Conservation (phyloP, 2,329 filamentous ascomycete species). For the Cadophora malorum region DNA sequence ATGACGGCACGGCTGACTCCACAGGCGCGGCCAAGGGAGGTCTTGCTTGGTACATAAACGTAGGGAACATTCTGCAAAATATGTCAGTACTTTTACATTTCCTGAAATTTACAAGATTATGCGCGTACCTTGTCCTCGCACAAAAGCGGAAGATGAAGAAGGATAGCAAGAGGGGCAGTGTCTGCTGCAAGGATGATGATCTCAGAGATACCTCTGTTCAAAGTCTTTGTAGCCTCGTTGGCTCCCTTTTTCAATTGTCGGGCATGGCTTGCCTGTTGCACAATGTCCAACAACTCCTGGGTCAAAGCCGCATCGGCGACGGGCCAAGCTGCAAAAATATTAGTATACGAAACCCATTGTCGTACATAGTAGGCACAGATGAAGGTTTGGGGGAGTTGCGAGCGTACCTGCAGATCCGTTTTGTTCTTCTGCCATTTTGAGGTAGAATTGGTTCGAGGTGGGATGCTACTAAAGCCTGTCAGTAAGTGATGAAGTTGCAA, state of each 20-base stretch:
- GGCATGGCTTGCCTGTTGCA: slow-evolving; percentile 64
- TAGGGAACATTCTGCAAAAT: slow-evolving; percentile 66
- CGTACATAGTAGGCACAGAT: neutral
- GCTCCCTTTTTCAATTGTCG: slow-evolving; percentile 88
- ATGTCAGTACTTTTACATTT: slow-evolving; percentile 42
- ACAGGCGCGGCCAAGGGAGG: slow-evolving; percentile 85
- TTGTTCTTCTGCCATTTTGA: slow-evolving; percentile 46
- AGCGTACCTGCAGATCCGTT: slow-evolving; percentile 44
- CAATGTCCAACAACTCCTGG: slow-evolving; percentile 82
- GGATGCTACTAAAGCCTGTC: slow-evolving; percentile 21
- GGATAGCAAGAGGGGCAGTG: slow-evolving; percentile 83
- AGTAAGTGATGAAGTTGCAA: slow-evolving; percentile 5
- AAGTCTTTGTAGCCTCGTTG: slow-evolving; percentile 85
- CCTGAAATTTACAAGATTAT: neutral
- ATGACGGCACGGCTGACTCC: slow-evolving; percentile 91
- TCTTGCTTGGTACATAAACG: slow-evolving; percentile 78
- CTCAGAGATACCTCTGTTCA: slow-evolving; percentile 90
- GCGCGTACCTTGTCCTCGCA: slow-evolving; percentile 72
- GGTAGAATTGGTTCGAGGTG: slow-evolving; percentile 15
- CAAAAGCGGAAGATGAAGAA: slow-evolving; percentile 87
- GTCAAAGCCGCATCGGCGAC: slow-evolving; percentile 76
- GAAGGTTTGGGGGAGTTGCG: neutral
- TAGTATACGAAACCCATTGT: slow-evolving; percentile 22
- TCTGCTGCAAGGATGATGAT: slow-evolving; percentile 90
- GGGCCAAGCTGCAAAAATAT: slow-evolving; percentile 63